Conservation (phyloP, 2,329 filamentous ascomycete species). For the Fusarium sp. region DNA sequence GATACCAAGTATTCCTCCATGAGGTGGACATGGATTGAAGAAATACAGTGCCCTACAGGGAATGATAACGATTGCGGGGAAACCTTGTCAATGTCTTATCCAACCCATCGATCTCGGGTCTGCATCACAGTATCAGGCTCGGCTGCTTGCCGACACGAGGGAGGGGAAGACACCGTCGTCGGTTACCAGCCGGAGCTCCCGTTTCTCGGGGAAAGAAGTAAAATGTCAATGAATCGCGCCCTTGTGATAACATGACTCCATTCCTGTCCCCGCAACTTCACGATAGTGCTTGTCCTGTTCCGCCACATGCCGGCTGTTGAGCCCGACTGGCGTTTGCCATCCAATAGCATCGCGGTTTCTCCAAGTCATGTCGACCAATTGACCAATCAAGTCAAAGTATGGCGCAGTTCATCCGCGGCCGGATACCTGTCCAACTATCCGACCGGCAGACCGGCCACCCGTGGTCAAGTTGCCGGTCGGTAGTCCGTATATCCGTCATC, state of each 20-base stretch:
- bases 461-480: not conserved
- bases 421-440: not conserved
- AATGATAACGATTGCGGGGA: not conserved
- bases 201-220: too few species aligned
- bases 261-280: too few species aligned
- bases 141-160: not conserved
- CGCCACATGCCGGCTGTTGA: too few species aligned
- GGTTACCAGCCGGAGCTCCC: too few species aligned
- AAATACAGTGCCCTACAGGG: not conserved
- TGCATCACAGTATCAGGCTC: not conserved
- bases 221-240: too few species aligned
- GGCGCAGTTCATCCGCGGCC: not conserved
- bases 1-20: not conserved
- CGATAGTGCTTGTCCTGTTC: too few species aligned
- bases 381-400: not conserved
- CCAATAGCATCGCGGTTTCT: too few species aligned
- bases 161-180: not conserved
- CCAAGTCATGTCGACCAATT: not conserved
- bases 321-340: not conserved
- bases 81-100: not conserved
- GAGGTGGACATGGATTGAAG: not conserved
- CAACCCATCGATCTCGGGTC: not conserved
- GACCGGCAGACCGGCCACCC: constrained; percentile 3
- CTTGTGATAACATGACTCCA: too few species aligned
- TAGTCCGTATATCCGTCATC: not conserved